Base-by-base conservation (phyloP, 495 filamentous ascomycete genomes). In the Annulohypoxylon moriforme region DNA sequence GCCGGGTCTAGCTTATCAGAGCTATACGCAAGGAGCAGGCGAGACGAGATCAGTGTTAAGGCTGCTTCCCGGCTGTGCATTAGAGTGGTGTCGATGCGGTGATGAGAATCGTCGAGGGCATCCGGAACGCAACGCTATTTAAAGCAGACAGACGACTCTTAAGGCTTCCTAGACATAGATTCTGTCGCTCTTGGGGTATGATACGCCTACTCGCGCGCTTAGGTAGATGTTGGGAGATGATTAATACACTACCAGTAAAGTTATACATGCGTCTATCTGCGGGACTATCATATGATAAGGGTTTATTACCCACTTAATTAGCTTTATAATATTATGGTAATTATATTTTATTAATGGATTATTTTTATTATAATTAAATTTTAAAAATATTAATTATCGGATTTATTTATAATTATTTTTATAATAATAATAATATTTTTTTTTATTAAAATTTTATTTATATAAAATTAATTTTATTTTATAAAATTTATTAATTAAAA, bases 161-260 rank as follows among this genome's bases (percentile, higher is more conserved):
- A 16, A 36, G 14, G 18, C 34, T 27, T 46, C 24, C 36, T 46
- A 29, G 46, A 52, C 38, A 40, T 53, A 31, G 20, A 53, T 53
- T 53, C 14, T 56, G 29, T 9, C 34, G 18, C 42, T 25, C 62
- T 42, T 42, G 62, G 24, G n/a, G 9, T 31, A 9, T 36, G 33
- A 40, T 24, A 60, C 40, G 52, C 53, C 50, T 46, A 22, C 62
- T 65, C 64, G 44, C 64, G 50, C 25, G 55, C 46, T n/a, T 60
- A 65, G 50, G 42, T 67, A 67, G 58, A 66, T 38, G 42, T 38
- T 60, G 40, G 38, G 36, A 47, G 62, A 57, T 13, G 36, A 65
- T 57, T 49, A 63, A 65, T 56, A 65, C 29, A 63, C 56, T 46
- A 67, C 29, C 14, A 53, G 7, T 60, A 40, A 52, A 60, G 29